phyloP scores from a whole-genome alignment of 1,284 basidiomycete genomes.

The Naganishia albida region DNA sequence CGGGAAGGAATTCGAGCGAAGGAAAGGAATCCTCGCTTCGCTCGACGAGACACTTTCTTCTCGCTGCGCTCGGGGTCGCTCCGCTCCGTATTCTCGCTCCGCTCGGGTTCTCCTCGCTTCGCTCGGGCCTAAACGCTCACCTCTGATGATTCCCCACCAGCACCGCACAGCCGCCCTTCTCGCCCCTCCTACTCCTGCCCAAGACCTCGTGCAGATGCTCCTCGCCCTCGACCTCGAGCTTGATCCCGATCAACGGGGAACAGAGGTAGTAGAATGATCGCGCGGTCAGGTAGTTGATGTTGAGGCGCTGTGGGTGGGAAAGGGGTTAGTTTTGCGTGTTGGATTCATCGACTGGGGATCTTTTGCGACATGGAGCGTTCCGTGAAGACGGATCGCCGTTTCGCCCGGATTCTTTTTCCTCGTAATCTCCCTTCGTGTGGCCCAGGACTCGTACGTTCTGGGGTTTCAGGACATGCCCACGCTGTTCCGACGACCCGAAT shows the following conservation, averaged over 20 bases:
- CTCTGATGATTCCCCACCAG: conserved; percentile 90
- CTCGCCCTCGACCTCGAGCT: conserved; percentile 79
- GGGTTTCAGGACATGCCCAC: too few species aligned
- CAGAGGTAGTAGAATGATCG: conserved; percentile 77
- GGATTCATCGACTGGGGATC: too few species aligned
- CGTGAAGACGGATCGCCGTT: conserved; percentile 23
- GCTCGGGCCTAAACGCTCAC: conserved; percentile 38
- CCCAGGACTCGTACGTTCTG: too few species aligned
- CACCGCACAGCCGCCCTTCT: conserved; percentile 57
- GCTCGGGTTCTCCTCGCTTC: not conserved
- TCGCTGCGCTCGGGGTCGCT: not conserved
- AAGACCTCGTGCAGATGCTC: conserved; percentile 66
- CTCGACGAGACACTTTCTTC: not conserved
- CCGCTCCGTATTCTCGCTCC: not conserved
- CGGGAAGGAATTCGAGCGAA: too few species aligned
- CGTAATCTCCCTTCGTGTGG: too few species aligned
- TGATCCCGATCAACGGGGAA: conserved; percentile 67
- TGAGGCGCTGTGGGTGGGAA: conserved; percentile 60
- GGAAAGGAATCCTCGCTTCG: not conserved
- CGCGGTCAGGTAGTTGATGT: conserved; percentile 84
- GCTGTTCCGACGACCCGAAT: not conserved
- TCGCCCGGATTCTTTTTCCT: too few species aligned
- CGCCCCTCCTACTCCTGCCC: conserved; percentile 57
- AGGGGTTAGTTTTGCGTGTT: too few species aligned
- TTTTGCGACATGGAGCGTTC: too few species aligned